Base-by-base conservation (phyloP, 371 early-diverging fungal genomes). In the Encephalitozoon romaleae region DNA sequence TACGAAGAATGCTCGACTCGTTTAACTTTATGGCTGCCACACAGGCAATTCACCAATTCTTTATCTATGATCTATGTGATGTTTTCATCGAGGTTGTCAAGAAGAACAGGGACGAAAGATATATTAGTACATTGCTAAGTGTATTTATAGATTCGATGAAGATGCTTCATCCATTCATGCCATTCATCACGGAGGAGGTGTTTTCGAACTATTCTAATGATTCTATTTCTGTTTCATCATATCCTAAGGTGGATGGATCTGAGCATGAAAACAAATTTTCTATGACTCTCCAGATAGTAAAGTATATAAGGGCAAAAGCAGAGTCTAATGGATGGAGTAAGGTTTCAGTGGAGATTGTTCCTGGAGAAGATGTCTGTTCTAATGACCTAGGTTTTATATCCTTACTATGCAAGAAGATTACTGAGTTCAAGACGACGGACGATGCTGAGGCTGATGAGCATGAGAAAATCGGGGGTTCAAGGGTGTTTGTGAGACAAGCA, bases 141-240 rank as follows among this genome's bases (percentile, higher is more conserved):
- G 69, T 96, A 84, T 88, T 95, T 78, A 93, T 94, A 75, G 88
- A 88, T 52, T 94, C 92, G 18, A 86, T 99, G 77, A 90, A 89
- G 83, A 86, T 99, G 74, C 85, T 97, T 80, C 95, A 95, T 86
- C 96, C 97, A 30, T 92, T 96, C 87, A 94, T 95, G 94, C 99
- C 99, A 9, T 99, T 92, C 84, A 89, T 99, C 49, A 95, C 98
- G 23, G 98, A 99, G 87, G 98, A 99, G 86, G 87, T 97, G 76
- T 96, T 89, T 88, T 52, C 32, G 3, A 41, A 65, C 26, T 66
- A 54, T 9, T 39, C 42, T 11, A 18, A 59, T 23, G 23, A 38
- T 25, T 63, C 65, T 23, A 53, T 78, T 26, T 51, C 43, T 0
- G 6, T 39, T 23, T 39, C 54, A 9, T 15, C 32, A 9, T 66